Base-by-base conservation (phyloP, 1,284 basidiomycete species). In the Mycena sp. region DNA sequence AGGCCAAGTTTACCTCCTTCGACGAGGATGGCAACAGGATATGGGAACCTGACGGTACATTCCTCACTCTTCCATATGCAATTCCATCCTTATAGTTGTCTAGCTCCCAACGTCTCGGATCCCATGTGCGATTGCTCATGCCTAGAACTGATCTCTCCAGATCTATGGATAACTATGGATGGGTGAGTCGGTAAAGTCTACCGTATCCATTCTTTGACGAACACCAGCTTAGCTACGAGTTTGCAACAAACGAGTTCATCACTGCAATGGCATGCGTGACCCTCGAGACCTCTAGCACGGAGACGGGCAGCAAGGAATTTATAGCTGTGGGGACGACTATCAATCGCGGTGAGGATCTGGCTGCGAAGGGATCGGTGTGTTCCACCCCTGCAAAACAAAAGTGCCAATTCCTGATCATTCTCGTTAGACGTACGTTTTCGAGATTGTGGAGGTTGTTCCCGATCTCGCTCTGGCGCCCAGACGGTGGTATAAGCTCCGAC, bases 301-400 rank as follows among this genome's bases (percentile, higher is more conserved):
- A 91, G 61, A 84, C 86, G 3, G 95, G 95, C 0, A 87, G 81
- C 64, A 94, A 95, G 70, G 91, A 98, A 69, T 99, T 95, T 74
- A 90, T 99, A 63, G 94, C 92, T 0, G 96, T 97, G 3, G 98
- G 96, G 9, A 99, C 98, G 0, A 94, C 88, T 10, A 91, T 98
- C 60, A 90, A 95, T 74, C 89, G 96, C 48, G 97, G 95, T 16
- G 97, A 99, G 77, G 98, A 99, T 78, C 79, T 98, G 49, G 94
- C 95, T 21, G 89, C 91, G 5, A 92, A 92, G 70, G 96, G 96
- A 26, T 91, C 90, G 25, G 95, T 97, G 91, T 85, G n/a, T 25
- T 29, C 58, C 46, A 61, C 35, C 7, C 17, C 51, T 52, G 52
- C 41, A 58, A 26, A 16, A 12, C 35, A 56, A 28, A 41, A 57